Conservation (phyloP, 1,139 yeast genomes). For the Scheffersomyces parashehatae region DNA sequence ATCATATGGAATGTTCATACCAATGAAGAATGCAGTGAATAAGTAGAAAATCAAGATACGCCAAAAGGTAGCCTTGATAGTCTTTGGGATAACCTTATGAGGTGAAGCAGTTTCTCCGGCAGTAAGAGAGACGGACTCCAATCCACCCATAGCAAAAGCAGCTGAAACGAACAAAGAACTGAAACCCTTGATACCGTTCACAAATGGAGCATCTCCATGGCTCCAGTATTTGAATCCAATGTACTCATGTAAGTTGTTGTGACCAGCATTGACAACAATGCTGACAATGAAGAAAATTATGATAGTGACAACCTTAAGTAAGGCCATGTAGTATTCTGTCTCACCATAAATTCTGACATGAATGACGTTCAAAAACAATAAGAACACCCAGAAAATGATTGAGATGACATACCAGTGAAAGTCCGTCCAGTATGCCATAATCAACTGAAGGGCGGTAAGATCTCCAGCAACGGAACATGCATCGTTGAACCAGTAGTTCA, state of each 20-base stretch:
- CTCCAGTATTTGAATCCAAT: slow-evolving; percentile 44
- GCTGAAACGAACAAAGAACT: slow-evolving; percentile 50
- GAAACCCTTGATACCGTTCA: slow-evolving; percentile 42
- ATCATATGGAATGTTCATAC: slow-evolving; percentile 45
- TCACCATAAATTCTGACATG: slow-evolving; percentile 53
- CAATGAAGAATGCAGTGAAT: slow-evolving; percentile 45
- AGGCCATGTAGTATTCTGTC: slow-evolving; percentile 41
- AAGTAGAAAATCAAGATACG: slow-evolving; percentile 42
- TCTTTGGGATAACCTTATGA: slow-evolving; percentile 54
- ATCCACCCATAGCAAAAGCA: slow-evolving; percentile 68
- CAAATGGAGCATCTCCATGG: slow-evolving; percentile 43
- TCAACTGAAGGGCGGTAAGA: slow-evolving; percentile 58
- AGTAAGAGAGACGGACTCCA: slow-evolving; percentile 63
- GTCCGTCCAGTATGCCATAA: slow-evolving; percentile 62
- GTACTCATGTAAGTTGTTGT: slow-evolving; percentile 31
- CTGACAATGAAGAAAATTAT: slow-evolving; percentile 41
- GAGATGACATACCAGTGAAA: slow-evolving; percentile 60
- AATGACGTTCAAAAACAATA: slow-evolving; percentile 52
- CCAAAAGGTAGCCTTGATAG: slow-evolving; percentile 60
- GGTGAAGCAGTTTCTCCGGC: slow-evolving; percentile 70
- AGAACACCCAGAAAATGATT: slow-evolving; percentile 57
- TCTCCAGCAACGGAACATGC: slow-evolving; percentile 65
- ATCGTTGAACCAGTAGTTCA: slow-evolving; percentile 68
- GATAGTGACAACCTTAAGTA: slow-evolving; percentile 40
- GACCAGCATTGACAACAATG: slow-evolving; percentile 35